These are phyloP conservation scores for Marasmius tenuissimus DNA, from an alignment of 1,284 basidiomycete genomes.

Conservation along the genomic window DNA sequence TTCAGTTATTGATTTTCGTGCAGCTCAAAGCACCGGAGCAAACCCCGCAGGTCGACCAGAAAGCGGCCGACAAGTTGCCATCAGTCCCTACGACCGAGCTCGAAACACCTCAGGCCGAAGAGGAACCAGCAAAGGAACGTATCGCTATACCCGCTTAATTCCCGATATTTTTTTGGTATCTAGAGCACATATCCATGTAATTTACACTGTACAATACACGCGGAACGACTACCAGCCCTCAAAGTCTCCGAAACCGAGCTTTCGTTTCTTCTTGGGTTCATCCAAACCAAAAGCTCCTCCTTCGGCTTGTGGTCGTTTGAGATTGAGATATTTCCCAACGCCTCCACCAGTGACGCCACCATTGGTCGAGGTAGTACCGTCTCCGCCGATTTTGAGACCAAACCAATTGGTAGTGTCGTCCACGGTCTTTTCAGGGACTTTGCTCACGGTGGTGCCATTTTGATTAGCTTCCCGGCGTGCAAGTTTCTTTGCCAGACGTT, in stretches of 20 bases:
- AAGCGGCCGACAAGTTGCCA: slow-evolving; percentile 16
- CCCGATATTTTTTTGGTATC: background rate
- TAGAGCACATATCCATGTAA: background rate
- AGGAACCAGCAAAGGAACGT: slow-evolving; percentile 24
- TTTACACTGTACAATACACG: slow-evolving; percentile 5
- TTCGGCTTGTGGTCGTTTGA: slow-evolving; percentile 47
- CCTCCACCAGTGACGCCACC: slow-evolving; percentile 23
- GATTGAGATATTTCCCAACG: slow-evolving; percentile 67
- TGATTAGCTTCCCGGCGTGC: slow-evolving; percentile 59
- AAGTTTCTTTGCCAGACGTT: slow-evolving; percentile 71
- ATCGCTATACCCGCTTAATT: slow-evolving; percentile 45
- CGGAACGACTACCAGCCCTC: slow-evolving; percentile 55
- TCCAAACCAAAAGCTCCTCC: slow-evolving; percentile 33
- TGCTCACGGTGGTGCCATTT: slow-evolving; percentile 21
- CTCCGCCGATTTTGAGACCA: slow-evolving; percentile 73
- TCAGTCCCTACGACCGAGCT: slow-evolving; percentile 51
- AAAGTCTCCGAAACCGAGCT: slow-evolving; percentile 80
- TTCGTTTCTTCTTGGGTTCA: slow-evolving; percentile 69
- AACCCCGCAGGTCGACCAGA: slow-evolving; percentile 1
- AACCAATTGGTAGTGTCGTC: slow-evolving; percentile 81
- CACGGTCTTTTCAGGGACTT: slow-evolving; percentile 30
- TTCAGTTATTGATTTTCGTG: background rate
- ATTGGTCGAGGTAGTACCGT: slow-evolving; percentile 28
- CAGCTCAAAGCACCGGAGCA: slow-evolving; percentile 15
- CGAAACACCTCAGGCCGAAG: slow-evolving; percentile 13